Evolutionary conservation across 192 early-diverging fungal genomes (phyloP).

Genomic region (Podila minutissima): DNA sequence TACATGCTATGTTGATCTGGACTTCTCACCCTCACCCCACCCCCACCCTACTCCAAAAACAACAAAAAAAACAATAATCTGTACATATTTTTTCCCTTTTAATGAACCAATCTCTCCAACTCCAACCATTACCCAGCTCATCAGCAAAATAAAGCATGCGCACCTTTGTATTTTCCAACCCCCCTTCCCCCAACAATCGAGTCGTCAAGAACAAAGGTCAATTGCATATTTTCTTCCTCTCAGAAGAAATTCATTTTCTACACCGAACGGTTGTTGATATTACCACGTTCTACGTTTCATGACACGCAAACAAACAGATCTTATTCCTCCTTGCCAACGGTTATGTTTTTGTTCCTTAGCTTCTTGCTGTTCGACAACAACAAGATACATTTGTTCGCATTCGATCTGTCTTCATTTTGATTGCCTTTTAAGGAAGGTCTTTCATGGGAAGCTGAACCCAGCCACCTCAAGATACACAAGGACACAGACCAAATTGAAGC

Average conservation of each 20-base stretch:
- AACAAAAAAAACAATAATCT: background rate
- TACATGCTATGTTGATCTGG: background rate
- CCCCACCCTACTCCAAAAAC: background rate
- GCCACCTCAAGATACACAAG: background rate
- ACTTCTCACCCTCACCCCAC: background rate
- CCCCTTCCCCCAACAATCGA: too few species aligned
- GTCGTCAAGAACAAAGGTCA: too few species aligned
- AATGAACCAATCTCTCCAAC: background rate
- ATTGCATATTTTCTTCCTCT: background rate
- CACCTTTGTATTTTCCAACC: background rate
- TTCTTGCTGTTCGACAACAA: background rate
- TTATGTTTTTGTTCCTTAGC: background rate
- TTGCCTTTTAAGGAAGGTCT: slow-evolving; percentile 30
- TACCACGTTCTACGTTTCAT: too few species aligned
- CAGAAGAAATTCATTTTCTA: background rate
- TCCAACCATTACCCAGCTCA: slow-evolving; percentile 2
- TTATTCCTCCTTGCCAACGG: too few species aligned
- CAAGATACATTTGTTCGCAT: background rate
- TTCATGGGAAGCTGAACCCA: slow-evolving; percentile 4
- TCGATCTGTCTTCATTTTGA: background rate
- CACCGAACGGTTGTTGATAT: too few species aligned
- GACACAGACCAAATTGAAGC: background rate
- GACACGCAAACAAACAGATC: too few species aligned
- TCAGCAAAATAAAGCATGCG: too few species aligned
- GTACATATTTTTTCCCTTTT: background rate